Base-by-base conservation (phyloP, 2,329 filamentous ascomycete genomes). In the Tolypocladium ovalisporum region DNA sequence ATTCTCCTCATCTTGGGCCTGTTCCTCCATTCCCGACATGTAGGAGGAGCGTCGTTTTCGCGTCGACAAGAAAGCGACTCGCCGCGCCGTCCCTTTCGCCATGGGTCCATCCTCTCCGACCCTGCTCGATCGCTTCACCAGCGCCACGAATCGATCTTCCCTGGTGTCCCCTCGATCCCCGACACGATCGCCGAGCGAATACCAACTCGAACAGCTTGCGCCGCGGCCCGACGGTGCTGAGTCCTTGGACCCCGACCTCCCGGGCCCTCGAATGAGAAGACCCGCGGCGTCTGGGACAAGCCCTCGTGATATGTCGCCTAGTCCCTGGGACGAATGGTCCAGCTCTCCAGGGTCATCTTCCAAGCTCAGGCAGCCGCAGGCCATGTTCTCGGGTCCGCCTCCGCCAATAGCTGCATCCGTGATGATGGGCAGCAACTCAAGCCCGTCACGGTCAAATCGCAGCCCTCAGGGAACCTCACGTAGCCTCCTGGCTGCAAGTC, bases 371-470 rank as follows among this genome's bases (percentile, higher is more conserved):
- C 71, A 65, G 54, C 62, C 62, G 10, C 70, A 65, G 15, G 59
- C 68, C 3, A 70, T 80, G 51, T 81, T 81, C 57, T 64, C 69
- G 2, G 77, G 78, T 1, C 79, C 79, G 0, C 79, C 79, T 0
- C 77, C 79, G 1, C 79, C 79, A 4, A 81, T 82, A 57, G 72
- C 76, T 1, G 62, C 68, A 7, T 79, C 79, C 0, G 68, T 72
- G 3, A 58, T 76, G 24, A 56, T 76, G 2, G 63, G 62, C n/a
- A 62, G 58, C 54, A 29, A 40, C 29, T 49, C 56, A 12, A 51
- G 47, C 13, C 47, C 54, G 36, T 49, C 52, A 12, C 15, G 37
- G 60, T 7, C 62, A 59, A 13, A 42, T 58, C 9, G 58, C 62
- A n/a, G 62, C 70, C 53, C 15, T 17, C 35, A 54, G n/a, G 54